phyloP scores from a whole-genome alignment of 2,329 filamentous ascomycete species.

The Chalaropsis ovoidea region DNA sequence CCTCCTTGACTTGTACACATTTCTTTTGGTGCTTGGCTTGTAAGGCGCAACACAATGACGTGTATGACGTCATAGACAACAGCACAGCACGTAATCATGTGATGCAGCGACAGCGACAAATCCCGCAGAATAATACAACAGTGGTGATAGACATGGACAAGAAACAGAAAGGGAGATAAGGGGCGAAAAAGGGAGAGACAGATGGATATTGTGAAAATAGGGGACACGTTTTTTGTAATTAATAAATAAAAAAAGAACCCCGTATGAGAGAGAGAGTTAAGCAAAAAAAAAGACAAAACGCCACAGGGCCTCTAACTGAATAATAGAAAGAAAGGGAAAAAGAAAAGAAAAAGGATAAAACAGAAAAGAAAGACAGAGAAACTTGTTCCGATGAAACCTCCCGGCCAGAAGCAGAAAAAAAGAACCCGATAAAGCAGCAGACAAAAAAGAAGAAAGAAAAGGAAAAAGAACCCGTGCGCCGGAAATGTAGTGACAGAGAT shows the following conservation, averaged over 20 bases:
- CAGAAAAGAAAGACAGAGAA: no score
- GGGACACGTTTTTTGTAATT: neutral
- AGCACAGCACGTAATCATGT: neutral
- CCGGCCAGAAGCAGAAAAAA: neutral
- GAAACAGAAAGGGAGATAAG: no score
- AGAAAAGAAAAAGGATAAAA: neutral
- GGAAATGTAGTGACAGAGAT: neutral
- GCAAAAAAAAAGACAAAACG: slow-evolving; percentile 11
- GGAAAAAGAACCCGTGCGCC: neutral
- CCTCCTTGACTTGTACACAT: neutral
- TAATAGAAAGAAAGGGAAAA: neutral
- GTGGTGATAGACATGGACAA: no score
- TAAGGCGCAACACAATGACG: no score
- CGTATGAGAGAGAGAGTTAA: slow-evolving; percentile 12
- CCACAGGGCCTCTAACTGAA: neutral
- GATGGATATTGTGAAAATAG: neutral
- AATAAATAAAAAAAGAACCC: slow-evolving; percentile 29
- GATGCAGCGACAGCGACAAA: no score
- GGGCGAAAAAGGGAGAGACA: neutral
- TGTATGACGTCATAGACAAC: neutral
- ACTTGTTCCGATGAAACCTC: no score
- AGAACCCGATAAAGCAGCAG: neutral
- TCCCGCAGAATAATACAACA: no score
- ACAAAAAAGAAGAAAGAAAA: neutral
- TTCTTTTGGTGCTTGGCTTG: neutral